Evolutionary conservation across 345 rosid species (phyloP), one percentile per base, ranked within the genome.

Genomic region (Populus alba): DNA sequence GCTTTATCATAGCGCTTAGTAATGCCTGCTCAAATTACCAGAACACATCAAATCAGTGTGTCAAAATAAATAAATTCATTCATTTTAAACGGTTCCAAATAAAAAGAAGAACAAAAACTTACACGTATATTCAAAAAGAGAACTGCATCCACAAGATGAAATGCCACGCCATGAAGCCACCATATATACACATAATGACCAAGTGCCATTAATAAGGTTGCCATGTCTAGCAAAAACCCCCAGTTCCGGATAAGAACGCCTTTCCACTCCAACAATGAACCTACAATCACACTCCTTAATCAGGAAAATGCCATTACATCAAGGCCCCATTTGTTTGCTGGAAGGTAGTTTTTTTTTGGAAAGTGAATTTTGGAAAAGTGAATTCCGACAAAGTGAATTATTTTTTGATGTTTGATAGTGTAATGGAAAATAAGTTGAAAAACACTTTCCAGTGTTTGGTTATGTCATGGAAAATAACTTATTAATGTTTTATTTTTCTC

Each of bases 81-180:
- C 1, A 12, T 61, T 6, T 7, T 38, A 51, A 63, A 49, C 29
- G 2, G 22, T 12, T 43, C 75, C 39, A 20, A 74, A 73, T 17
- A 55, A 45, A 61, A 78, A 15, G 62, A 41, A 18, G 29, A 53
- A 66, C 25, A 59, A 77, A 71, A 86, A 77, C 85, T 89, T 90
- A 96, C 99, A 72, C 98, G 95, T 77, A 94, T 90, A 82, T 96
- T 96, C 77, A 96, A 82, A 82, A 94, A 91, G 68, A 96, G 92
- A 81, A 96, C 87, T 68, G 90, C 97, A 86, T 96, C 99, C 79
- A 90, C 92, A 65, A 96, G 88, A 88, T 94, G 99, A 87, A 96
- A 90, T 49, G 98, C 91, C 93, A 96, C 83, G 76, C 99, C 98
- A 84, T 87, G 98, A 71, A 96, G 91, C 97, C 98, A 94, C 97